These are phyloP conservation scores for Aspergillus nidulans DNA, from an alignment of 495 filamentous ascomycete species.

Conservation along the genomic window DNA sequence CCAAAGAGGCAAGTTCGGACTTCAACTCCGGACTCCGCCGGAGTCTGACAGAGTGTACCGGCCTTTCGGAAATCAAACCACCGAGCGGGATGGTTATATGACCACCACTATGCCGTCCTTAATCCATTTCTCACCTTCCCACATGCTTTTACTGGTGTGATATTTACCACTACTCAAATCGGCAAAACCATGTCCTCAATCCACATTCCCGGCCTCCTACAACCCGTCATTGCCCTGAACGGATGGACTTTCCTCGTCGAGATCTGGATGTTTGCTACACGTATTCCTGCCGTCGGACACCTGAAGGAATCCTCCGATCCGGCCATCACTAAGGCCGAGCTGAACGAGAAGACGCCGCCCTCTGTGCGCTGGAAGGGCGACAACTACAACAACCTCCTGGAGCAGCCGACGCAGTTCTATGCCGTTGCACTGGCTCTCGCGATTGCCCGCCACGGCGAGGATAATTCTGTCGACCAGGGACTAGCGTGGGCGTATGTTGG, in stretches of 20 bases:
- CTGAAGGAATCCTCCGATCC: background rate
- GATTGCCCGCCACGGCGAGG: slow-evolving; percentile 12
- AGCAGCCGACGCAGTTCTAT: slow-evolving; percentile 29
- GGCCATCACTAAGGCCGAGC: slow-evolving; percentile 12
- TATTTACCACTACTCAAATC: no score
- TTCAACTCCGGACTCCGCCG: background rate
- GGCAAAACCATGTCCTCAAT: background rate
- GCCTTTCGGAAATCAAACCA: background rate
- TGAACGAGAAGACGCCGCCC: slow-evolving; percentile 18
- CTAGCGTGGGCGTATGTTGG: slow-evolving; percentile 23
- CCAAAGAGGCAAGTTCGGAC: background rate
- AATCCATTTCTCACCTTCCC: no score
- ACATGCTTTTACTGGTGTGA: no score
- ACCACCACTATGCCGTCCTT: background rate
- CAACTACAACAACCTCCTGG: slow-evolving; percentile 26
- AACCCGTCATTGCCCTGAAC: slow-evolving; percentile 27
- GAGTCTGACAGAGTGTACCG: background rate
- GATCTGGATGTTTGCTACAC: slow-evolving; percentile 22
- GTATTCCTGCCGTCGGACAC: slow-evolving; percentile 15
- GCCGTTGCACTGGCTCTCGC: slow-evolving; percentile 21
- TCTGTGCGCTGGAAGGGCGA: slow-evolving; percentile 26
- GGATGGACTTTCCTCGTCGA: slow-evolving; percentile 24
- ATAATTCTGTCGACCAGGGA: slow-evolving; percentile 5
- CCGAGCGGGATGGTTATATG: background rate
- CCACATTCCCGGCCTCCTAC: slow-evolving; percentile 20